Conservation (phyloP, 139 green algal genomes). For the Coccomyxa sp. region DNA sequence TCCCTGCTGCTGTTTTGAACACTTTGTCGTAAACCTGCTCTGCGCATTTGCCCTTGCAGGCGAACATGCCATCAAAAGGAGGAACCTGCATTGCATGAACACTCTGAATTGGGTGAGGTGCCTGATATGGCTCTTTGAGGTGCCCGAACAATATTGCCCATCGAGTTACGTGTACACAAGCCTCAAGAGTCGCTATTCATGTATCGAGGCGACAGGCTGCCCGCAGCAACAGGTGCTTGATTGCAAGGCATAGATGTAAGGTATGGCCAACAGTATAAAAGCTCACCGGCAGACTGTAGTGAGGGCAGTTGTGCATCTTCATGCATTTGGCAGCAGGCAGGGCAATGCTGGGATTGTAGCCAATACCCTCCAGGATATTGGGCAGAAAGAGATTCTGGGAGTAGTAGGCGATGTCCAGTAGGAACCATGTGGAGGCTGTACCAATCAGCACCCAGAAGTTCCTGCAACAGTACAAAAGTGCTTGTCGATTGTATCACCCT, state of each 20-base stretch:
- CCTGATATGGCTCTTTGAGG: too few species aligned
- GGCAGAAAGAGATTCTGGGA: conserved; percentile 41
- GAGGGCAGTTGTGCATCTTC: neutral
- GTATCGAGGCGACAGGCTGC: too few species aligned
- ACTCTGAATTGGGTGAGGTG: too few species aligned
- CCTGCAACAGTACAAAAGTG: neutral
- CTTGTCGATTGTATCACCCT: too few species aligned
- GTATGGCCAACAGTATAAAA: too few species aligned
- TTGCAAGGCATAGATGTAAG: too few species aligned
- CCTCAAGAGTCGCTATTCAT: too few species aligned
- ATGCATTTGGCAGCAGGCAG: neutral
- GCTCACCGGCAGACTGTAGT: too few species aligned
- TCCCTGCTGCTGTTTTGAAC: conserved; percentile 6
- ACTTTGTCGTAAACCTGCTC: conserved; percentile 28
- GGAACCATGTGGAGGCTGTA: conserved; percentile 36
- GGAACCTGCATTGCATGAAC: neutral
- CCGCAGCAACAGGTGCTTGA: too few species aligned
- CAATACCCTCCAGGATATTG: conserved; percentile 28
- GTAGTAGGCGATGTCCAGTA: conserved; percentile 49
- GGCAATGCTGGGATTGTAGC: conserved; percentile 3
- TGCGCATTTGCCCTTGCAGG: conserved; percentile 11
- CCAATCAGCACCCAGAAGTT: conserved; percentile 27
- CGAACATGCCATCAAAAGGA: neutral
- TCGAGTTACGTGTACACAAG: too few species aligned
- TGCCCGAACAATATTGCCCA: too few species aligned